Conservation (phyloP, 2,329 filamentous ascomycete genomes). For the Trichoderma arundinaceum region DNA sequence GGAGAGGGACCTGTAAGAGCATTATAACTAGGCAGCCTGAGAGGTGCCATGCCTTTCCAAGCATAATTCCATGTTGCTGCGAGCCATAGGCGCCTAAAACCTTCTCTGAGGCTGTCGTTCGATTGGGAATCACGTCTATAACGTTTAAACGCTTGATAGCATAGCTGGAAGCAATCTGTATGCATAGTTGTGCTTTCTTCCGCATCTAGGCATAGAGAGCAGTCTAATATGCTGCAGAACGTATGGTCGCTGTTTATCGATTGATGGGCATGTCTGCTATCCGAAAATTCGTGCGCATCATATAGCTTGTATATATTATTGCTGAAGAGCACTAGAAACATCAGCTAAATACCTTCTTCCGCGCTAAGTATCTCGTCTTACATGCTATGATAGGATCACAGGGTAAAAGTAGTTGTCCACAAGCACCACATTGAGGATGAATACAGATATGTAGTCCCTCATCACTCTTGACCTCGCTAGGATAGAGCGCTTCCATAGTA, state of each 20-base stretch:
- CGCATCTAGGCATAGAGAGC: conserved; percentile 27
- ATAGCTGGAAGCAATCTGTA: conserved; percentile 7
- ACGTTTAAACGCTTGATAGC: neutral
- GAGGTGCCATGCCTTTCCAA: neutral
- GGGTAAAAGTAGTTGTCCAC: neutral
- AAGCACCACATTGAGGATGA: conserved; percentile 12
- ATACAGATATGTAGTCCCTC: neutral
- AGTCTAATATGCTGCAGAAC: neutral
- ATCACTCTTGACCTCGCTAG: neutral
- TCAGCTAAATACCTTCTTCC: neutral
- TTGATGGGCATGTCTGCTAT: neutral
- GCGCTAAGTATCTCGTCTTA: neutral
- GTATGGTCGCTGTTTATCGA: neutral
- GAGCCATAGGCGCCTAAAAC: conserved; percentile 8
- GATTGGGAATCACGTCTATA: neutral
- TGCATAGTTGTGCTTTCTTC: conserved; percentile 5
- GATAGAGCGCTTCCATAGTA: neutral
- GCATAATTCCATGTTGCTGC: neutral
- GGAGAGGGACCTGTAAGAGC: neutral
- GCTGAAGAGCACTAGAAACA: neutral
- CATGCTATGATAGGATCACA: neutral
- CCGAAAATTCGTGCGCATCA: neutral
- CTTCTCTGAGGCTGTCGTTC: neutral
- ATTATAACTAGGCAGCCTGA: neutral
- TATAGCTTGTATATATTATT: neutral